phyloP scores from a whole-genome alignment of 139 green algal species.

The Chloropicon primus region DNA sequence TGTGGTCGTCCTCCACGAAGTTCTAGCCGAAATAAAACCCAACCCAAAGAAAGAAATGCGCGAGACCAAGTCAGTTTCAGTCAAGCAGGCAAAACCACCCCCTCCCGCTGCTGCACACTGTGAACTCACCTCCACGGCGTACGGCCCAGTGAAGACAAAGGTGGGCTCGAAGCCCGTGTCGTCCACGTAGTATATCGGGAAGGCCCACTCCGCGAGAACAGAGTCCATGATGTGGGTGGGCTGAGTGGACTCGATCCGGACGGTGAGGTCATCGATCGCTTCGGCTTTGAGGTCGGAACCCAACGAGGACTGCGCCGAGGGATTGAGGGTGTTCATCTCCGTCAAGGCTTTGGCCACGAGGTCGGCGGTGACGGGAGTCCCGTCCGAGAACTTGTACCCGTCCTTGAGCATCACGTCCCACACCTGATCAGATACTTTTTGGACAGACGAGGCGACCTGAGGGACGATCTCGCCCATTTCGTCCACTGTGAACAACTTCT shows the following conservation, averaged over 20 bases:
- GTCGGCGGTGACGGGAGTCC: not conserved
- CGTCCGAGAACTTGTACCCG: not conserved
- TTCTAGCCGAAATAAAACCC: no score
- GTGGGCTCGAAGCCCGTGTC: no score
- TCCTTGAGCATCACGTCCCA: not conserved
- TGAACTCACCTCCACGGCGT: not conserved
- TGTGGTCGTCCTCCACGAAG: not conserved
- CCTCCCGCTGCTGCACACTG: no score
- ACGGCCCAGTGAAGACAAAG: not conserved
- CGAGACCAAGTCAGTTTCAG: no score
- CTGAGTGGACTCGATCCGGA: not conserved
- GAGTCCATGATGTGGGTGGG: not conserved
- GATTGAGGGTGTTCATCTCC: not conserved
- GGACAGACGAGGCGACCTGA: not conserved
- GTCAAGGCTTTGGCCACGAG: not conserved
- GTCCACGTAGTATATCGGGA: not conserved
- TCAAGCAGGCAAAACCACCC: no score
- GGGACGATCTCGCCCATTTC: not conserved
- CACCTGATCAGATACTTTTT: not conserved
- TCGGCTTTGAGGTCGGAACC: not conserved
- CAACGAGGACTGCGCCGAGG: not conserved
- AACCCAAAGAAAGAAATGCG: no score
- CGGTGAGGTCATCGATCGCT: not conserved
- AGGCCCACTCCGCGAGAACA: not conserved
- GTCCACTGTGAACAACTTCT: not conserved